Evolutionary conservation across 2,329 filamentous ascomycete genomes (phyloP).

Genomic region (Scedosporium apiospermum): DNA sequence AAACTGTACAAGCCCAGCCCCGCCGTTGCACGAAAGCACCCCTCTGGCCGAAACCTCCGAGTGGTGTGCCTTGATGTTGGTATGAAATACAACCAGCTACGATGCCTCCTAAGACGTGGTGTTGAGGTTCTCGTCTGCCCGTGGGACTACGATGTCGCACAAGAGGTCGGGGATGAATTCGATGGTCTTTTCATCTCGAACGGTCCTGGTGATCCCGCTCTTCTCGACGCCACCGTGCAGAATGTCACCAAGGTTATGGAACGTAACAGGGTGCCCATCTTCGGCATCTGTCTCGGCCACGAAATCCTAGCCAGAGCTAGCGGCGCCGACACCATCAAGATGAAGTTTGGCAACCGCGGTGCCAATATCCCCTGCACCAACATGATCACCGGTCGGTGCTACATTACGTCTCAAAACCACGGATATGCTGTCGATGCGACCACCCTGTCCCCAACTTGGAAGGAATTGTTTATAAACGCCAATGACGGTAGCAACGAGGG

Average conservation of each 20-base stretch:
- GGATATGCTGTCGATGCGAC: constrained; percentile 84
- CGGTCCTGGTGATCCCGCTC: constrained; percentile 88
- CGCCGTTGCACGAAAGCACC: constrained; percentile 67
- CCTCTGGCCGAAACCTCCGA: constrained; percentile 77
- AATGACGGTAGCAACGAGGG: constrained; percentile 98
- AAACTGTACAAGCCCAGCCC: constrained; percentile 74
- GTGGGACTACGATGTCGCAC: constrained; percentile 88
- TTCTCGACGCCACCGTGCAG: constrained; percentile 69
- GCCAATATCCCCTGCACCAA: constrained; percentile 98
- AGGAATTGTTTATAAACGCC: constrained; percentile 93
- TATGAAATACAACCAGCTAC: constrained; percentile 95
- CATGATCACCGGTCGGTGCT: constrained; percentile 89
- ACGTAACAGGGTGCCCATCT: constrained; percentile 76
- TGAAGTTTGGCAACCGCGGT: constrained; percentile 99
- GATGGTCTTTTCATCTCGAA: constrained; percentile 98
- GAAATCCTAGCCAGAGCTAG: constrained; percentile 84
- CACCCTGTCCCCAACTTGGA: constrained; percentile 70
- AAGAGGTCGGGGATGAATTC: constrained; percentile 69
- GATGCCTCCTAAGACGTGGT: constrained; percentile 82
- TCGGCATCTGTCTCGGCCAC: constrained; percentile 93
- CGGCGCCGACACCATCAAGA: constrained; percentile 79
- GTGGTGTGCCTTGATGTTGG: constrained; percentile 93
- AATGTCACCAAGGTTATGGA: constrained; percentile 69
- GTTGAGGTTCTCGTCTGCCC: constrained; percentile 92
- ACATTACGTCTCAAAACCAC: constrained; percentile 99